Conservation (phyloP, 495 filamentous ascomycete genomes). For the Penicillium subrubescens region DNA sequence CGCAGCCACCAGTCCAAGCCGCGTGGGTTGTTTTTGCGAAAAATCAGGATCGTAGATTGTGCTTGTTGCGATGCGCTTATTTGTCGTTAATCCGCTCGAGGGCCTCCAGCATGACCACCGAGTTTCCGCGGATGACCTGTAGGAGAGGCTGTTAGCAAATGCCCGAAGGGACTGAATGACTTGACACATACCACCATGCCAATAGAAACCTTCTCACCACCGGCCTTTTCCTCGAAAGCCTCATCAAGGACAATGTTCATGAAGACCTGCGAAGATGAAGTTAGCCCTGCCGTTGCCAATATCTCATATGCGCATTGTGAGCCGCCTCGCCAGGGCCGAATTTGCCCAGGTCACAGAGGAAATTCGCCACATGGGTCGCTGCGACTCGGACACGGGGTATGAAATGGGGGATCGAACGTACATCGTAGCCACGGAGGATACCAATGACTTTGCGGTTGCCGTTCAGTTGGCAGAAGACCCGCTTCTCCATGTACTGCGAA, state of each 20-base stretch:
- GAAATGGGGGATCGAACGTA: conserved; percentile 46
- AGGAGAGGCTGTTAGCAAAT: conserved; percentile 6
- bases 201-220: conserved; percentile 85
- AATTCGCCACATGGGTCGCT: not conserved
- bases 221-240: conserved; percentile 92
- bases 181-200: conserved; percentile 80
- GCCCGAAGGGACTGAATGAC: not conserved
- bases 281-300: conserved; percentile 6
- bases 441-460: conserved; percentile 97
- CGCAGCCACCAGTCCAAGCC: conserved; percentile 18
- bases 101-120: conserved; percentile 91
- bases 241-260: conserved; percentile 98
- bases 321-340: not conserved
- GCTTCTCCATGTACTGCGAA: conserved; percentile 96
- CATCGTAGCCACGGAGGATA: conserved; percentile 93
- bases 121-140: conserved; percentile 85
- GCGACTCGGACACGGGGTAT: not conserved
- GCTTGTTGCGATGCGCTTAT: conserved; percentile 26
- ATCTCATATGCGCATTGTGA: not conserved
- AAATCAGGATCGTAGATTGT: conserved; percentile 25
- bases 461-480: conserved; percentile 96
- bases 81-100: conserved; percentile 61
- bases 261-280: conserved; percentile 69
- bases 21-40: conserved; percentile 19
- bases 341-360: not conserved